Conservation (phyloP, 805 yeast genomes). For the Saccharomycopsis babjevae region DNA sequence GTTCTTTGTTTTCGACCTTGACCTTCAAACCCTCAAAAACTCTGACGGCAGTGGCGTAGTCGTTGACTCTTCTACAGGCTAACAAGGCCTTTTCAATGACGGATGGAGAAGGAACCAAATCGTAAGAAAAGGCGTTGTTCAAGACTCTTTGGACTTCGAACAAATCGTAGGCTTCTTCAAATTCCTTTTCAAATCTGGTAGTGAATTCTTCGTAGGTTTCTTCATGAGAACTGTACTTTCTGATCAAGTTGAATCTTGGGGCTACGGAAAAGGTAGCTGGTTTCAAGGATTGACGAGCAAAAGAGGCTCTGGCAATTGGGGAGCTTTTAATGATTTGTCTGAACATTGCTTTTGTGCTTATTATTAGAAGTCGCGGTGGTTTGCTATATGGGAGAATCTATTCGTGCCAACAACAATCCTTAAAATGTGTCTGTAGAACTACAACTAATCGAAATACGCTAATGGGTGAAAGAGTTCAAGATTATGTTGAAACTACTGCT, state of each 20-base stretch:
- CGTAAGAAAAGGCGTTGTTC: slow-evolving; percentile 97
- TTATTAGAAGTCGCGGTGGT: not conserved
- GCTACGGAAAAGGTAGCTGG: not conserved
- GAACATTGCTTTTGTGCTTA: slow-evolving; percentile 5
- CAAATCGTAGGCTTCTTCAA: slow-evolving; percentile 83
- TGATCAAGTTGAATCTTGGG: slow-evolving; percentile 24
- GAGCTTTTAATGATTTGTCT: slow-evolving; percentile 12
- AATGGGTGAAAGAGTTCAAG: not conserved
- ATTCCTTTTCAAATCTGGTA: slow-evolving; percentile 84
- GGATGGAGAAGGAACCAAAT: slow-evolving; percentile 95
- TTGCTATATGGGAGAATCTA: not conserved
- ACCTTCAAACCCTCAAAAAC: slow-evolving; percentile 94
- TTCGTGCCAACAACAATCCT: not conserved
- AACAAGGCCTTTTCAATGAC: slow-evolving; percentile 91
- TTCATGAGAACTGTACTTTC: slow-evolving; percentile 78
- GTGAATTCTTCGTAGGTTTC: slow-evolving; percentile 95
- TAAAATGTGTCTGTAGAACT: no score
- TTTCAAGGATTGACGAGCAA: slow-evolving; percentile 1
- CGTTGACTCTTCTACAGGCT: slow-evolving; percentile 98
- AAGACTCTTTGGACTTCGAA: slow-evolving; percentile 86
- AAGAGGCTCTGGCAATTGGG: slow-evolving; percentile 1
- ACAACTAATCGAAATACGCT: not conserved
- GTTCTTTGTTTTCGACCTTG: slow-evolving; percentile 91
- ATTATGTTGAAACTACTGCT: not conserved
- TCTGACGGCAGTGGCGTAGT: slow-evolving; percentile 96